Evolutionary conservation across 371 early-diverging fungal species (phyloP), one percentile per base, ranked within the genome.

Genomic region (Mucor sp.): DNA sequence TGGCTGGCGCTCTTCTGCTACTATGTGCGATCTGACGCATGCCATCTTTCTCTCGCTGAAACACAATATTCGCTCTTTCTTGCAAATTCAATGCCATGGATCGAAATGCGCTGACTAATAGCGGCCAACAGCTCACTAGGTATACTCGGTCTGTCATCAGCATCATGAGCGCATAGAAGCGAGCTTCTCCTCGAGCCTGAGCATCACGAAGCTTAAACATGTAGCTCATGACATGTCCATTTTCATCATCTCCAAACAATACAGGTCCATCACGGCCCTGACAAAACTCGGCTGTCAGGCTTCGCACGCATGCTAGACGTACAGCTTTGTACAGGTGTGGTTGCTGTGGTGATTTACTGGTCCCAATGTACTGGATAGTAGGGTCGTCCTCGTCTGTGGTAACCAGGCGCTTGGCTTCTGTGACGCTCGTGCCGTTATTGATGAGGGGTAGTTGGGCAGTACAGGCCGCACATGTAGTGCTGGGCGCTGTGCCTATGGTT

Each of bases 251-350:
- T 25, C 91, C 91, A 86, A 90, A 90, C 62, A 91, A 72, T 6
- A 90, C 87, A 6, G 91, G 86, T 3, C 91, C 91, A 69, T 91
- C 91, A 58, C 87, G 74, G 11, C 90, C 90, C 58, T 88, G 89
- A 65, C 88, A 89, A 39, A 88, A 88, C 60, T 91, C 91, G 30
- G 84, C 82, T 47, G 88, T 90, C 43, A 91, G 73, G 57, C 90
- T 91, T 67, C 87, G 68, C n/a, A 87, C 88, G 66, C 89, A 88
- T 6, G 89, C 87, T 43, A 87, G 74, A 50, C 87, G 70, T 28
- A 88, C 75, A 9, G 83, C 80, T 55, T 84, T 76, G 60, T 88
- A 87, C 19, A 84, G 69, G 60, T 77, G 79, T 21, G 78, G 76
- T 61, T 86, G 81, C 37, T 76, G 79, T 3, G 88, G 88, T 55